Conservation (phyloP, 108 stramenopile genomes). For the Discostella stelligeroides region DNA sequence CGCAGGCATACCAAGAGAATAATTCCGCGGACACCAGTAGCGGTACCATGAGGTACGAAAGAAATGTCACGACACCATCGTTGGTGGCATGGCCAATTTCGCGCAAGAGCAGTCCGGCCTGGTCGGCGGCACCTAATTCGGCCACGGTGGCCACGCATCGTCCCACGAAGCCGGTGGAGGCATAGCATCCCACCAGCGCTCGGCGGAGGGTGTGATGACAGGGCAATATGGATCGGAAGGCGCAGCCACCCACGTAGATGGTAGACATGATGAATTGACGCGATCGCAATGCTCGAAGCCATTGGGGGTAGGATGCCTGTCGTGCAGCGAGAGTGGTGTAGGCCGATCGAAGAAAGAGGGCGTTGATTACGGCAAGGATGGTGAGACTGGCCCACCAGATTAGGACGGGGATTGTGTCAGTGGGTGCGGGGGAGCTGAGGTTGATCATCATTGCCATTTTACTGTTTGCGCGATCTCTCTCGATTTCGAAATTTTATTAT, state of each 20-base stretch:
- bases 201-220: not conserved
- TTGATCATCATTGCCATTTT: too few species aligned
- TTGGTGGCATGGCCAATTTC: not conserved
- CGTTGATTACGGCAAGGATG: not conserved
- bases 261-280: not conserved
- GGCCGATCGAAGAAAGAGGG: not conserved
- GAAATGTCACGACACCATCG: not conserved
- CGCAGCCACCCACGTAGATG: not conserved
- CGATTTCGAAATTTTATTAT: too few species aligned
- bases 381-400: not conserved
- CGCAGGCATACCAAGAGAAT: not conserved
- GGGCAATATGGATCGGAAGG: not conserved
- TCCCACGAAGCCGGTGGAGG: not conserved
- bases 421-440: too few species aligned
- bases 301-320: not conserved
- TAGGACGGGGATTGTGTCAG: constrained; percentile 4
- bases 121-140: not conserved
- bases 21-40: not conserved
- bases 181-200: not conserved
- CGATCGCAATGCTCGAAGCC: not conserved
- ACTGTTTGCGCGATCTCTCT: too few species aligned
- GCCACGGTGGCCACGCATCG: not conserved
- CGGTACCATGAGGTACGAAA: not conserved
- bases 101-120: not conserved
- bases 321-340: not conserved